Evolutionary conservation across 2,329 filamentous ascomycete genomes (phyloP).

Genomic region (Beauveria pseudobassiana): DNA sequence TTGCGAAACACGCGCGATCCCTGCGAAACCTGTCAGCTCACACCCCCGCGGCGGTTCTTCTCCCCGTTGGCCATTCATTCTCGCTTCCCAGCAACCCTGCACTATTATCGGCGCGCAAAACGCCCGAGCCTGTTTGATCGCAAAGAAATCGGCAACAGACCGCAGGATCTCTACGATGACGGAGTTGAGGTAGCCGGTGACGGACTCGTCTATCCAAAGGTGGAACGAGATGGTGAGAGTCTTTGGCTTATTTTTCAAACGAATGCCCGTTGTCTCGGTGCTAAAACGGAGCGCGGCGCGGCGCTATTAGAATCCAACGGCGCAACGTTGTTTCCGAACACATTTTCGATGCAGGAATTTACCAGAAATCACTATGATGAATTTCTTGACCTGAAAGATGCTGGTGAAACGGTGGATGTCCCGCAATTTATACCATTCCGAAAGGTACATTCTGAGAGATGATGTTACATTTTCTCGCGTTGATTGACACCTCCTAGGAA

Average conservation of each 20-base stretch:
- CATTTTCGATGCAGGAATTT: constrained; percentile 12
- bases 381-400: constrained; percentile 4
- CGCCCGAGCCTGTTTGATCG: background rate
- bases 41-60: background rate
- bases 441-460: background rate
- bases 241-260: no score
- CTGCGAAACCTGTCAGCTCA: background rate
- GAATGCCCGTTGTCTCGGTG: background rate
- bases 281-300: background rate
- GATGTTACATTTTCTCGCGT: background rate
- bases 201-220: background rate
- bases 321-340: constrained; percentile 11
- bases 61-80: background rate
- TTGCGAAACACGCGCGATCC: background rate
- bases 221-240: background rate
- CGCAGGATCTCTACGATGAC: background rate
- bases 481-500: background rate
- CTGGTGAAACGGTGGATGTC: background rate
- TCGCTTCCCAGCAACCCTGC: background rate
- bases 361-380: constrained; percentile 3
- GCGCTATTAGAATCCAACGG: constrained; percentile 5
- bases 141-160: background rate
- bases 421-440: background rate
- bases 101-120: background rate
- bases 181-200: background rate